Evolutionary conservation across 2,329 filamentous ascomycete genomes (phyloP).

Genomic region (Penicillium polonicum): DNA sequence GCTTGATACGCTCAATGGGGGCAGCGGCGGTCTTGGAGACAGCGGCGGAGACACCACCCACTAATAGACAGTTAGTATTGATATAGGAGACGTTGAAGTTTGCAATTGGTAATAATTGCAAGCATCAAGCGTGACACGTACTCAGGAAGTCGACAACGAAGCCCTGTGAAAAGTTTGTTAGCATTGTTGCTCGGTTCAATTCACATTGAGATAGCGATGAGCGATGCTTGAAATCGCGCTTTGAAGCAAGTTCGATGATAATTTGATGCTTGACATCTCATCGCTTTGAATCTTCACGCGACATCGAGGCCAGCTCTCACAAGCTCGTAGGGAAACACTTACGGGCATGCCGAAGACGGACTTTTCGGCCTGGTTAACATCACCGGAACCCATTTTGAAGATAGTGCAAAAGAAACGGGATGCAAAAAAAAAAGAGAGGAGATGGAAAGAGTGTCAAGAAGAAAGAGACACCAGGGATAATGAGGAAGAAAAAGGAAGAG

Average conservation of each 20-base stretch:
- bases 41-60: slow-evolving; percentile 99
- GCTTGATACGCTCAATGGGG: slow-evolving; percentile 99
- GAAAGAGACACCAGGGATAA: slow-evolving; percentile 33
- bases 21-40: slow-evolving; percentile 99
- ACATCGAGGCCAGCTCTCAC: slow-evolving; percentile 1
- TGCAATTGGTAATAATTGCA: background rate
- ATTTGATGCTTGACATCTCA: slow-evolving; percentile 2
- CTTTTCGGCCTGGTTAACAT: slow-evolving; percentile 53
- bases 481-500: slow-evolving; percentile 45
- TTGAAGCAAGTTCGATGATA: background rate
- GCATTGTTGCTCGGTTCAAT: slow-evolving; percentile 6
- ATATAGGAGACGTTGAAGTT: too few species aligned
- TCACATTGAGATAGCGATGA: background rate
- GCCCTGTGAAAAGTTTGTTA: slow-evolving; percentile 57
- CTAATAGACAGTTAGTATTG: slow-evolving; percentile 56
- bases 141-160: slow-evolving; percentile 99
- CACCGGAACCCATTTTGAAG: slow-evolving; percentile 49
- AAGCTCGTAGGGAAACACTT: slow-evolving; percentile 29
- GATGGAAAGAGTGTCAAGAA: slow-evolving; percentile 37
- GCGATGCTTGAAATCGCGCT: background rate
- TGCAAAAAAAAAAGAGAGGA: slow-evolving; percentile 42
- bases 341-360: slow-evolving; percentile 55
- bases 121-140: slow-evolving; percentile 57
- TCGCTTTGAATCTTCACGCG: background rate
- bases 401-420: slow-evolving; percentile 41